Evolutionary conservation across 495 filamentous ascomycete genomes (phyloP), one percentile per base, ranked within the genome.

Genomic region (Penicillium lagena): DNA sequence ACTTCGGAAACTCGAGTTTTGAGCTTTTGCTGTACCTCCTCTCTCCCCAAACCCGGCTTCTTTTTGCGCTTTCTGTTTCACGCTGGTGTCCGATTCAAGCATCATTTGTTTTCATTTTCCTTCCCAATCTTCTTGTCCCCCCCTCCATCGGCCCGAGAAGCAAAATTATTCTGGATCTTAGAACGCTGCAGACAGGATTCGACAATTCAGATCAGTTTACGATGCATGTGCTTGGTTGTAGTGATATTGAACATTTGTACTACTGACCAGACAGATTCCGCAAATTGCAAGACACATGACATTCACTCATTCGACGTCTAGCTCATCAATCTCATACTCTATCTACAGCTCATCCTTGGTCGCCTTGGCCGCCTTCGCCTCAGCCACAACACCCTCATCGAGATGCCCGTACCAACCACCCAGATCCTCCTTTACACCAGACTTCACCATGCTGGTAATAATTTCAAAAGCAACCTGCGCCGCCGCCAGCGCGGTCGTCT

Each of bases 381-480:
- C 34, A n/a, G 43, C 4, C 51, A 57, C 46, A n/a, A 29, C 35
- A 55, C 46, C 54, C 45, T 59, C 48, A 33, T 58, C 63, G 45
- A 55, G 56, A 17, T 48, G 56, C 17, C 68, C 68, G 47, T 73
- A 73, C 70, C 70, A 73, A 11, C 68, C 67, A 40, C 71, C 62
- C 40, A 70, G 42, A 42, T 72, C 68, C 58, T 72, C 67, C 28
- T 52, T 59, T n/a, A 71, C 58, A 4, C 81, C 81, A 27, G 65
- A 64, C 73, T 87, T 89, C 1, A 89, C 86, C 76, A 89, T 83
- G 39, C 83, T 81, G 14, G 81, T 90, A 62, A 91, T 70, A 39
- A 93, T 79, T 71, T 94, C 87, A 63, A 82, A 94, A 12, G 82
- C 83, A 14, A 86, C 77, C 70, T 91, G 86, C 9, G 87, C 86